Base-by-base conservation (phyloP, 192 early-diverging fungal species). In the Podila horticola region DNA sequence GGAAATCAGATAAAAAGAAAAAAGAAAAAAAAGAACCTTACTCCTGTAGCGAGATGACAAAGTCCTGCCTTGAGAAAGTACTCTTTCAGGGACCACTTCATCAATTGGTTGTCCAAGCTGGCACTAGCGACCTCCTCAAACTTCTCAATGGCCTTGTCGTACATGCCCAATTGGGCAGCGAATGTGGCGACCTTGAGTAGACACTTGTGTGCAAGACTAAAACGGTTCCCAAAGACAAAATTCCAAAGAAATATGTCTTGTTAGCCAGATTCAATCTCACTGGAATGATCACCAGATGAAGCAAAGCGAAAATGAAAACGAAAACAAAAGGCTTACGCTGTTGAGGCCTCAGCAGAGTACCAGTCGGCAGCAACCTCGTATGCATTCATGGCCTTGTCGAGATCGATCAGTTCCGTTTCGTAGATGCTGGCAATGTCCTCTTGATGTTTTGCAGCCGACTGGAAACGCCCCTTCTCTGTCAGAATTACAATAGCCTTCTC, bases 61-160 rank as follows among this genome's bases (percentile, higher is more conserved):
- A 99, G 81, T 20, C 93, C 96, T 15, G 97, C 95, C 83, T 99
- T 99, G 82, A 99, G 88, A 68, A 99, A 94, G 87, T 98, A 97
- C 65, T 99, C 97, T 66, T 96, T 94, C 29, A 99, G 83, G 22
- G 96, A 97, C 94, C 96, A 99, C 82, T 96, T 95, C 61, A 96
- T 94, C 30, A 99, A 87, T 63, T 93, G 90, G 82, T 96, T 95
- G 82, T 97, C 96, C 75, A 98, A 72, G 58, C 91, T 91, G 64
- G 90, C 91, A 48, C 86, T 86, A 4, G 96, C 98, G 4, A 98
- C 93, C 28, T 83, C 74, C 84, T 99, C 97, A 88, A 97, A 99
- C 67, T 92, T 91, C 51, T 92, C 92, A 64, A 97, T 93, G 5
- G 98, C 98, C 31, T 91, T 92, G 31, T 94, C 92, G 71, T 96